These are phyloP conservation scores for Kazachstania psychrophila DNA, from an alignment of 805 yeast species.

Conservation along the genomic window DNA sequence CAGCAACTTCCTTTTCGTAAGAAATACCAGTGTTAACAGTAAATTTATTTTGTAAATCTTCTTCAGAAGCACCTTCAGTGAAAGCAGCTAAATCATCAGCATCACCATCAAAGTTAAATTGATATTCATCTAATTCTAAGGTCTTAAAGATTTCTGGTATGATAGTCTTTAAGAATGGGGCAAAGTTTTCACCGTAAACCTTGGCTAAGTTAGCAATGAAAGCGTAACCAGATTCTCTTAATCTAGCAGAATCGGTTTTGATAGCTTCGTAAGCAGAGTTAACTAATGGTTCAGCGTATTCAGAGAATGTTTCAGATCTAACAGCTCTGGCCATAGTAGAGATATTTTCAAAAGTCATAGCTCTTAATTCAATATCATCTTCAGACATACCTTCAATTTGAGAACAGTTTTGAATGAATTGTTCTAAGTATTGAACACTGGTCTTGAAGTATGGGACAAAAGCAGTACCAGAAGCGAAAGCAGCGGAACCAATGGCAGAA, in stretches of 20 bases:
- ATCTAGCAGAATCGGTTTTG: conserved; percentile 66
- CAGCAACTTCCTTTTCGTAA: conserved; percentile 91
- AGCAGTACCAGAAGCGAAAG: conserved; percentile 85
- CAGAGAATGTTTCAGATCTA: conserved; percentile 79
- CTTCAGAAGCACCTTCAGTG: conserved; percentile 46
- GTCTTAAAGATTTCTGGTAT: conserved; percentile 79
- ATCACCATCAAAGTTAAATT: conserved; percentile 47
- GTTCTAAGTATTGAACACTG: conserved; percentile 73
- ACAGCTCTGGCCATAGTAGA: conserved; percentile 96
- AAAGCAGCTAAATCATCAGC: conserved; percentile 38
- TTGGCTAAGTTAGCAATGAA: conserved; percentile 90
- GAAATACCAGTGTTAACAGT: conserved; percentile 92
- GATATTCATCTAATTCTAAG: conserved; percentile 79
- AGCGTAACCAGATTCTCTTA: conserved; percentile 91
- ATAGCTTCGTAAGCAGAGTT: conserved; percentile 79
- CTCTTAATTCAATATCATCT: conserved; percentile 85
- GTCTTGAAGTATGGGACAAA: conserved; percentile 79
- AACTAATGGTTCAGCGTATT: conserved; percentile 79
- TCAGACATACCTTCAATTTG: conserved; percentile 70
- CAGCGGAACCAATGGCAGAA: conserved; percentile 94
- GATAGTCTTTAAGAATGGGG: conserved; percentile 72
- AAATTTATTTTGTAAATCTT: conserved; percentile 59
- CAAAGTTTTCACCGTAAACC: conserved; percentile 85
- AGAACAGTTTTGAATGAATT: conserved; percentile 63
- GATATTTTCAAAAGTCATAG: conserved; percentile 84